phyloP scores from a whole-genome alignment of 2,329 filamentous ascomycete genomes.

The Sphaerostilbella broomeana region DNA sequence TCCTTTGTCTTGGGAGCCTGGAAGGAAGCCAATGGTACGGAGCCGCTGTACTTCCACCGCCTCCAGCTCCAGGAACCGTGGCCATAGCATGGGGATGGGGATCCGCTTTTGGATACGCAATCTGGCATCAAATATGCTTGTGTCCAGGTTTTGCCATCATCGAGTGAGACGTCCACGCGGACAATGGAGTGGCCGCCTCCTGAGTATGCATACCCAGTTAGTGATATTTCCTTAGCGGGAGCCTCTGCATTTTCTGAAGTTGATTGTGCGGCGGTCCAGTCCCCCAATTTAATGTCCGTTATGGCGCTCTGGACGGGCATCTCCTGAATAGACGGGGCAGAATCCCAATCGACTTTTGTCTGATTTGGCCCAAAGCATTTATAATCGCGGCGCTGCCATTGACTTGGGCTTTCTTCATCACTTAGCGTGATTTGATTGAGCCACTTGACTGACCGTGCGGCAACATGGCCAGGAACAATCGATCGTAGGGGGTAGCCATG shows the following conservation, averaged over 20 bases:
- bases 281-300: conserved; percentile 41
- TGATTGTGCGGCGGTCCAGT: conserved; percentile 21
- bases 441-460: conserved; percentile 64
- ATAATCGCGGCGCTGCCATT: conserved; percentile 63
- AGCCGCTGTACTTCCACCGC: conserved; percentile 52
- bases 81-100: conserved; percentile 29
- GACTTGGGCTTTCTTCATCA: conserved; percentile 58
- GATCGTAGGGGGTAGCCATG: conserved; percentile 60
- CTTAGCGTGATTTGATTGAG: conserved; percentile 56
- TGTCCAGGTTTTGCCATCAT: conserved; percentile 57
- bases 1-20: conserved; percentile 9
- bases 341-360: conserved; percentile 53
- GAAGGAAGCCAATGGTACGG: conserved; percentile 33
- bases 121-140: conserved; percentile 55
- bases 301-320: conserved; percentile 64
- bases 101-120: conserved; percentile 25
- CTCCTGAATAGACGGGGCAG: conserved; percentile 58
- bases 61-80: conserved; percentile 57
- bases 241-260: neutral
- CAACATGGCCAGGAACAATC: conserved; percentile 59
- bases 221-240: conserved; percentile 26
- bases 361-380: conserved; percentile 63
- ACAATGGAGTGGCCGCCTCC: conserved; percentile 60
- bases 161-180: conserved; percentile 60
- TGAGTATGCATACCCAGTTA: conserved; percentile 61